These are phyloP conservation scores for Pichia gijzeniarum DNA, from an alignment of 805 yeast species.

Conservation along the genomic window DNA sequence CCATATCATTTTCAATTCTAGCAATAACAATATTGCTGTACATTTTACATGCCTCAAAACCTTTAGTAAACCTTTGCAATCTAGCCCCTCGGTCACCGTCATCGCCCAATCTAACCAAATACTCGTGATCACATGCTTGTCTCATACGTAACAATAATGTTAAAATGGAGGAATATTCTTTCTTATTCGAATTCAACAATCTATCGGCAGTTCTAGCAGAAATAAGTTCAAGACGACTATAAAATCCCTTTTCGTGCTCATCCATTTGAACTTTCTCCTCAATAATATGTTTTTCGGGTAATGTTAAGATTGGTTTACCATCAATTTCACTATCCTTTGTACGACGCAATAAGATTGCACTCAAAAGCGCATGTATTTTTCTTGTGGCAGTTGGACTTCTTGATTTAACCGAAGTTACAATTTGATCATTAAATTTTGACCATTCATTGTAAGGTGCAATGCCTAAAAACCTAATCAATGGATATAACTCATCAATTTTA, in stretches of 20 bases:
- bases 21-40: constrained; percentile 22
- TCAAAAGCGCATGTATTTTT: constrained; percentile 60
- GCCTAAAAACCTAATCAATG: constrained; percentile 43
- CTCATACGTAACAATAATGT: constrained; percentile 70
- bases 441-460: constrained; percentile 64
- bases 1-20: constrained; percentile 31
- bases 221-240: constrained; percentile 47
- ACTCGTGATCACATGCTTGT: constrained; percentile 81
- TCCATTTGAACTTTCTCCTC: constrained; percentile 45
- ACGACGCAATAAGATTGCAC: constrained; percentile 70
- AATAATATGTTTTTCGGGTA: constrained; percentile 57
- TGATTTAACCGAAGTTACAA: constrained; percentile 48
- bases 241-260: constrained; percentile 50
- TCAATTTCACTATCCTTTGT: constrained; percentile 66
- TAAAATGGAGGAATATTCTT: constrained; percentile 51
- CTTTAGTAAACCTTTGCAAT: constrained; percentile 29
- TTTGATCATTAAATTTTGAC: constrained; percentile 45
- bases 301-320: constrained; percentile 65
- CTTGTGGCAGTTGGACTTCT: constrained; percentile 31
- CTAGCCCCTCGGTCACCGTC: constrained; percentile 34
- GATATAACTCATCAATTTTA: constrained; percentile 46
- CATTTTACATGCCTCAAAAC: constrained; percentile 20
- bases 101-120: constrained; percentile 61
- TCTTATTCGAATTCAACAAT: constrained; percentile 30
- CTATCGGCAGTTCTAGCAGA: constrained; percentile 47